Percentiles rank a stretch among this genome's conserved stretches.
These are phyloP conservation scores for Chlamydomonas sp. DNA, from an alignment of 139 green algal species.

Conservation along the genomic window DNA sequence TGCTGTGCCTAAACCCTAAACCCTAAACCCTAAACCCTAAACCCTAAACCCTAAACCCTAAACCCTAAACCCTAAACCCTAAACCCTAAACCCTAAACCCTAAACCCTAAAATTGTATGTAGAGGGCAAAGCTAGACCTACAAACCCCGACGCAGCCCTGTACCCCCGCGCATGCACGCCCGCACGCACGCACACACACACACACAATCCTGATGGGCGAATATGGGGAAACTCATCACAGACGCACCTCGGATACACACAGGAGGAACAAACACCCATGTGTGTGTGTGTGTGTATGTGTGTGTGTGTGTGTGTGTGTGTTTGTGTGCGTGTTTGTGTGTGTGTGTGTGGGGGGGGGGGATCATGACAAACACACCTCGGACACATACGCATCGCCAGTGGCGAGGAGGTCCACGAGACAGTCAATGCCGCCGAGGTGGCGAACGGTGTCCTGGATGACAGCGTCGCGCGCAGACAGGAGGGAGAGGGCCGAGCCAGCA, in stretches of 20 bases:
- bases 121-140: too few species aligned
- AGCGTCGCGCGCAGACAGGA: conserved; percentile 30
- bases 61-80: too few species aligned
- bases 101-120: too few species aligned
- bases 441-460: conserved; percentile 44
- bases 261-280: not conserved
- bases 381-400: conserved; percentile 25
- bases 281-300: not conserved
- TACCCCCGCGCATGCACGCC: too few species aligned
- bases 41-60: too few species aligned
- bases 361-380: conserved; percentile 14
- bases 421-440: conserved; percentile 35
- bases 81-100: too few species aligned
- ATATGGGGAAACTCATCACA: not conserved
- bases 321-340: not conserved
- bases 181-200: not conserved
- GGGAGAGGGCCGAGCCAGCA: conserved; percentile 26
- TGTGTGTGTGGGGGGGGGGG: not conserved
- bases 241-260: not conserved
- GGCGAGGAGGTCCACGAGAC: conserved; percentile 36
- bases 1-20: too few species aligned
- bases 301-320: not conserved
- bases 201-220: not conserved
- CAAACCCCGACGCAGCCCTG: too few species aligned
- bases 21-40: too few species aligned